Evolutionary conservation across 2,329 filamentous ascomycete species (phyloP).

Genomic region (Trichoderma cornu-damae): DNA sequence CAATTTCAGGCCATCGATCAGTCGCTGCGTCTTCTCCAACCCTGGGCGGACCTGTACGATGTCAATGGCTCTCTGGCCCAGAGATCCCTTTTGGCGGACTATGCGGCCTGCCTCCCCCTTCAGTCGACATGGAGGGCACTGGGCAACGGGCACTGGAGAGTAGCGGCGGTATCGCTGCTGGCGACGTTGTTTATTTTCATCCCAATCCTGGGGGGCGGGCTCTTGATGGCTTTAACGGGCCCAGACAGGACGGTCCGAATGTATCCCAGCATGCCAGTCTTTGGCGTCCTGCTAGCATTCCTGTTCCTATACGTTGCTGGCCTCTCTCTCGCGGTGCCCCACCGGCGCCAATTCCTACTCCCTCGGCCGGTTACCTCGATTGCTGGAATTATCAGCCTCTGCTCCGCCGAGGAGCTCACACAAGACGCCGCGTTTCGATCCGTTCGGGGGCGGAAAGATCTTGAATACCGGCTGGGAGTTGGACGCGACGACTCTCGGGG

Average conservation of each 20-base stretch:
- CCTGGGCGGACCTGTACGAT: conserved; percentile 59
- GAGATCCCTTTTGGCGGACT: conserved; percentile 63
- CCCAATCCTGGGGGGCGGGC: conserved; percentile 62
- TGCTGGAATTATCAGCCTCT: conserved; percentile 71
- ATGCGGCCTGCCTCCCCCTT: conserved; percentile 61
- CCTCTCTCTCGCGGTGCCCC: conserved; percentile 57
- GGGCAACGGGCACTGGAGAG: conserved; percentile 58
- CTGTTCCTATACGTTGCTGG: conserved; percentile 64
- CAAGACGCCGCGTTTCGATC: conserved; percentile 68
- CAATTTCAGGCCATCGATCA: conserved; percentile 63
- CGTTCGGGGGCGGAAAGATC: conserved; percentile 60
- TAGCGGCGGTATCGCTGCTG: conserved; percentile 57
- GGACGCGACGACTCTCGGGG: conserved; percentile 39
- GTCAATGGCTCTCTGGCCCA: conserved; percentile 57
- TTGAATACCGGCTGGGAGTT: conserved; percentile 63
- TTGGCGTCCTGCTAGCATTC: conserved; percentile 66
- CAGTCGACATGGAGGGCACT: conserved; percentile 54
- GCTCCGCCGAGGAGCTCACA: conserved; percentile 66
- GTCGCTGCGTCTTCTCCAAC: conserved; percentile 59
- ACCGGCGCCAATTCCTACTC: conserved; percentile 56
- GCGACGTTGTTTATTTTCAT: conserved; percentile 56
- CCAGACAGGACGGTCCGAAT: conserved; percentile 52
- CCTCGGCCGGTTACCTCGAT: conserved; percentile 69
- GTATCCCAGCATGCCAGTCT: conserved; percentile 67
- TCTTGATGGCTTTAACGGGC: conserved; percentile 68